Conservation (phyloP, 352 stramenopile species). For the Thraustochytrium striatum region DNA sequence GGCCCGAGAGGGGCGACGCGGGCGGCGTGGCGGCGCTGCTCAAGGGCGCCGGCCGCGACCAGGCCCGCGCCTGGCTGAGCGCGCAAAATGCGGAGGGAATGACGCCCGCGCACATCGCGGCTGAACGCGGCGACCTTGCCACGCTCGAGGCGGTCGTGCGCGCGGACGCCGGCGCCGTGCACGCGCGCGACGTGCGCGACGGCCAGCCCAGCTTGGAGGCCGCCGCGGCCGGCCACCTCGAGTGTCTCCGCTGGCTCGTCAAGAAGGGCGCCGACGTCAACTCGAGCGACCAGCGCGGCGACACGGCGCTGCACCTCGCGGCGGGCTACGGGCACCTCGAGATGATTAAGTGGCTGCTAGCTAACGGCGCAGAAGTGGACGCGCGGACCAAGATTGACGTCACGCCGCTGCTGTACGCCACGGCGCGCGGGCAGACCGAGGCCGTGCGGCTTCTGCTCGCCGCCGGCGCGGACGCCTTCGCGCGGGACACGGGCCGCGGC, state of each 20-base stretch:
- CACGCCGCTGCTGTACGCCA: conserved; percentile 42
- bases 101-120: conserved; percentile 1
- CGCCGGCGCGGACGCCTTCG: not conserved
- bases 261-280: conserved; percentile 56
- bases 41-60: not conserved
- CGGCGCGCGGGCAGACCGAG: conserved; percentile 8
- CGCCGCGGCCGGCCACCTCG: conserved; percentile 63
- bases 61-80: not conserved
- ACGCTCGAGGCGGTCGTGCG: not conserved
- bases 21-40: not conserved
- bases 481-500: conserved; percentile 3
- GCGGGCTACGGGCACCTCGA: not conserved
- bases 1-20: not conserved
- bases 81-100: not conserved
- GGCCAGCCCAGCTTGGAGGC: conserved; percentile 59
- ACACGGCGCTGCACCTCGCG: conserved; percentile 64
- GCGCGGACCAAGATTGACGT: conserved; percentile 30
- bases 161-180: not conserved
- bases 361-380: conserved; percentile 12
- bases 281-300: conserved; percentile 60
- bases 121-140: conserved; percentile 17
- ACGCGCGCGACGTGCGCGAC: not conserved
- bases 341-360: conserved; percentile 13
- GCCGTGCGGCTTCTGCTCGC: conserved; percentile 4
- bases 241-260: conserved; percentile 63